These are phyloP conservation scores for Candida nonsorbophila DNA, from an alignment of 805 yeast species.

Conservation along the genomic window DNA sequence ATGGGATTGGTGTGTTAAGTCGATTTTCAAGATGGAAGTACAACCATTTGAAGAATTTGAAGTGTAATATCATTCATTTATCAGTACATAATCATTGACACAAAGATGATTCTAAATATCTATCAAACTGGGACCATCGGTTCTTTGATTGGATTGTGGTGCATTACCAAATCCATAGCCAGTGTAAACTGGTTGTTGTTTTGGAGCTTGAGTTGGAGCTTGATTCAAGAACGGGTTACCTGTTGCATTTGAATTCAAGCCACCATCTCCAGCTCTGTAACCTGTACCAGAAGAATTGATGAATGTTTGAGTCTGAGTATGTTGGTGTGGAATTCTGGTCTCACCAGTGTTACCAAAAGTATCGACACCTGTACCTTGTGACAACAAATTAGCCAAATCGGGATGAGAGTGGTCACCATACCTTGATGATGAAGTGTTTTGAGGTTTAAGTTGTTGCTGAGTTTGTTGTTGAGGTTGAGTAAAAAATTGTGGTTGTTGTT, in stretches of 20 bases:
- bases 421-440: constrained; percentile 27
- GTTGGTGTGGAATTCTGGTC: constrained; percentile 85
- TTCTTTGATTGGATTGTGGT: constrained; percentile 39
- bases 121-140: constrained; percentile 42
- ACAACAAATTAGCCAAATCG: constrained; percentile 72
- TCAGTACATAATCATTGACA: neutral
- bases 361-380: constrained; percentile 87
- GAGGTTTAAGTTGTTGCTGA: constrained; percentile 26
- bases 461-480: constrained; percentile 19
- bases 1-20: constrained; percentile 62
- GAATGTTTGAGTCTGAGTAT: constrained; percentile 75
- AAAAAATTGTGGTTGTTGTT: constrained; percentile 23
- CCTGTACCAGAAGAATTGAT: constrained; percentile 90
- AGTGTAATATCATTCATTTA: neutral
- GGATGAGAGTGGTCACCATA: constrained; percentile 43
- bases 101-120: constrained; percentile 24
- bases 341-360: constrained; percentile 89
- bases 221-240: constrained; percentile 66
- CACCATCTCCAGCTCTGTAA: constrained; percentile 34
- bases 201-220: constrained; percentile 24
- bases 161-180: constrained; percentile 94
- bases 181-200: constrained; percentile 53
- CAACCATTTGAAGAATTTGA: constrained; percentile 15
- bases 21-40: constrained; percentile 45
- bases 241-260: constrained; percentile 33